These are phyloP conservation scores for Lenzites betulinus DNA, from an alignment of 768 basidiomycete genomes.

Conservation along the genomic window DNA sequence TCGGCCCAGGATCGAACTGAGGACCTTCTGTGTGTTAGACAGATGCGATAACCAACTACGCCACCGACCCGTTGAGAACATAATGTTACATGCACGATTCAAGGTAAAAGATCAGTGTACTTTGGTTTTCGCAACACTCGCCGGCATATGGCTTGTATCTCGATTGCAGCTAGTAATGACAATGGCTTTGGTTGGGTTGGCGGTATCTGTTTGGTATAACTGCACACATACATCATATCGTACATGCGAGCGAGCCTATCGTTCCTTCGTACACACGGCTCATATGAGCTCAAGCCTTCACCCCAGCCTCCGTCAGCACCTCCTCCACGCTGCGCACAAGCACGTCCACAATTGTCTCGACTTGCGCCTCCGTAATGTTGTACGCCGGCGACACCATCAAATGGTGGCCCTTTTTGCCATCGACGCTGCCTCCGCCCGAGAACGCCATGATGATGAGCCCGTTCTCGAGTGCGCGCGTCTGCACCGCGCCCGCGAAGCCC, in stretches of 20 bases:
- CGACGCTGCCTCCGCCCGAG: conserved; percentile 64
- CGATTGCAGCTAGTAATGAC: too few relatives aligned
- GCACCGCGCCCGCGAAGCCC: conserved; percentile 67
- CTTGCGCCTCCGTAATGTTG: conserved; percentile 69
- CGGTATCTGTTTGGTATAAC: too few relatives aligned
- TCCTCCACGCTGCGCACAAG: conserved; percentile 72
- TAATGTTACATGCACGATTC: too few relatives aligned
- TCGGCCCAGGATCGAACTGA: conserved; percentile 68
- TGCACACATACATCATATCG: too few relatives aligned
- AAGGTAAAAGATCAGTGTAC: too few relatives aligned
- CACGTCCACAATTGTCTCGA: conserved; percentile 65
- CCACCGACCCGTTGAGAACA: conserved; percentile 49
- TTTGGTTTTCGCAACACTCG: too few relatives aligned
- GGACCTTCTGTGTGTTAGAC: conserved; percentile 83
- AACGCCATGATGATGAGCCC: conserved; percentile 75
- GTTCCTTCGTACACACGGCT: too few relatives aligned
- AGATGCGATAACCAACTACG: conserved; percentile 86
- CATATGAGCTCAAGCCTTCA: conserved; percentile 8
- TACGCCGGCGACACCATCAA: conserved; percentile 80
- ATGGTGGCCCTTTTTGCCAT: conserved; percentile 75
- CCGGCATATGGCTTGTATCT: too few relatives aligned
- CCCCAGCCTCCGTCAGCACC: conserved; percentile 44
- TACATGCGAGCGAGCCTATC: too few relatives aligned
- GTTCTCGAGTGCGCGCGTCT: conserved; percentile 67
- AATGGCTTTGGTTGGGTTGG: too few relatives aligned